phyloP scores from a whole-genome alignment of 805 yeast genomes.

The Yamadazyma kitorensis region DNA sequence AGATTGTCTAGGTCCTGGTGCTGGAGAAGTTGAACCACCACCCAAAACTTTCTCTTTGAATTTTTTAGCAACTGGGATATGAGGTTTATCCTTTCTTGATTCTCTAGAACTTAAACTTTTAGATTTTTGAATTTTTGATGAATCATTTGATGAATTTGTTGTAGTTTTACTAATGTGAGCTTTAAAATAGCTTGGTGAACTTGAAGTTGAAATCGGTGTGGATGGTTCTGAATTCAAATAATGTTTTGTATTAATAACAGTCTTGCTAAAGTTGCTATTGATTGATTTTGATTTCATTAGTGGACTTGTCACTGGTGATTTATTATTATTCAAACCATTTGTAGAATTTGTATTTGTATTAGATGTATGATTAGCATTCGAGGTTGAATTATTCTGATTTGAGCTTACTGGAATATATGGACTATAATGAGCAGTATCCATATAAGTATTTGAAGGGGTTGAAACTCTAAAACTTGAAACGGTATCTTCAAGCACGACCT shows the following conservation, averaged over 20 bases:
- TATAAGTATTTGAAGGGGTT: conserved; percentile 9
- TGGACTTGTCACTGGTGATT: conserved; percentile 5
- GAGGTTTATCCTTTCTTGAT: conserved; percentile 6
- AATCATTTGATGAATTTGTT: conserved; percentile 14
- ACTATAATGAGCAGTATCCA: conserved; percentile 11
- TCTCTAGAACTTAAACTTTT: conserved; percentile 11
- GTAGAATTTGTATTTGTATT: neutral
- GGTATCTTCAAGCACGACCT: conserved; percentile 7
- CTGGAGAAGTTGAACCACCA: conserved; percentile 5
- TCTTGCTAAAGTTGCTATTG: conserved; percentile 2
- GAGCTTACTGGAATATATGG: conserved; percentile 13
- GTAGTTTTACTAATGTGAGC: conserved; percentile 8
- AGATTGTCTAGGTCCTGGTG: conserved; percentile 6
- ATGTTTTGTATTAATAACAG: conserved; percentile 10
- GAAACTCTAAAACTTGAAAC: conserved; percentile 7
- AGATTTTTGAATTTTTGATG: conserved; percentile 5
- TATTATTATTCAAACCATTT: conserved; percentile 1
- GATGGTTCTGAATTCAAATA: conserved; percentile 11
- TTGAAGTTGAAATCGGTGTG: conserved; percentile 9
- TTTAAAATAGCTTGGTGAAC: conserved; percentile 7
- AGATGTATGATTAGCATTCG: too few species aligned
- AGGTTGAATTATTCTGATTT: too few species aligned
- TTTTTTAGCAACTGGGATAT: neutral
- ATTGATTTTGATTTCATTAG: conserved; percentile 4
- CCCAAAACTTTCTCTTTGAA: too few species aligned